A percentile compares a stretch with the other conserved stretches of the same genome.
These are phyloP conservation scores for Ascochyta koolunga DNA, from an alignment of 2,329 filamentous ascomycete genomes.

Conservation along the genomic window DNA sequence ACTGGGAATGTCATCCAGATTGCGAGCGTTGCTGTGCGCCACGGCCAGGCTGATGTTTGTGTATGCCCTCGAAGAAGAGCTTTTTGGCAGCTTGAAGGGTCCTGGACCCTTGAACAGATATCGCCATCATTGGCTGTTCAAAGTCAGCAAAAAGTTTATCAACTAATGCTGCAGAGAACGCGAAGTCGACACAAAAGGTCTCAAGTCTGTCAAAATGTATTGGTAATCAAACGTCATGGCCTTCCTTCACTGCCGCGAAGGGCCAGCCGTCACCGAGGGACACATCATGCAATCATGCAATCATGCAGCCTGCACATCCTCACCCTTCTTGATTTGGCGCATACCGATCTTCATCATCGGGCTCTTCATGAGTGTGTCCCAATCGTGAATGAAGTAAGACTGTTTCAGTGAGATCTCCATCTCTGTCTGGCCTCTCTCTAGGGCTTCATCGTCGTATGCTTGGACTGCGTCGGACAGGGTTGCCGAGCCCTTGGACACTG, in stretches of 20 bases:
- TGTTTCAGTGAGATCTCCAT: slow-evolving; percentile 53
- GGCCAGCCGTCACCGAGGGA: neutral
- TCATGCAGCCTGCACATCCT: slow-evolving; percentile 8
- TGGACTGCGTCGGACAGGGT: slow-evolving; percentile 26
- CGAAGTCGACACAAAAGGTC: neutral
- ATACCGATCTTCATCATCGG: slow-evolving; percentile 36
- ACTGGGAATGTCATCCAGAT: slow-evolving; percentile 14
- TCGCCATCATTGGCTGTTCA: neutral
- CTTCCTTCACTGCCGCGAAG: neutral
- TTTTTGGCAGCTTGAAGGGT: neutral
- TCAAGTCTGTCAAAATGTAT: neutral
- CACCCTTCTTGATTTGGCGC: slow-evolving; percentile 18
- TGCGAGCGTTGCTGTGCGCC: slow-evolving; percentile 10
- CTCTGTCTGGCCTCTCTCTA: slow-evolving; percentile 52
- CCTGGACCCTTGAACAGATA: neutral
- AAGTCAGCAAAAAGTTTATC: neutral
- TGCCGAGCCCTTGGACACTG: slow-evolving; percentile 12
- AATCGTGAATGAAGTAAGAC: slow-evolving; percentile 55
- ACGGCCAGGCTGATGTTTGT: slow-evolving; percentile 1
- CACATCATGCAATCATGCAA: too few species aligned
- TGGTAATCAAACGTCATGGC: neutral
- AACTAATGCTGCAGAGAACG: neutral
- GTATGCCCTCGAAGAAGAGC: neutral
- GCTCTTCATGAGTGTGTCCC: slow-evolving; percentile 35
- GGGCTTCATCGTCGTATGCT: slow-evolving; percentile 45